Base-by-base conservation (phyloP, 352 stramenopile genomes). In the Phytophthora niederhauseri region DNA sequence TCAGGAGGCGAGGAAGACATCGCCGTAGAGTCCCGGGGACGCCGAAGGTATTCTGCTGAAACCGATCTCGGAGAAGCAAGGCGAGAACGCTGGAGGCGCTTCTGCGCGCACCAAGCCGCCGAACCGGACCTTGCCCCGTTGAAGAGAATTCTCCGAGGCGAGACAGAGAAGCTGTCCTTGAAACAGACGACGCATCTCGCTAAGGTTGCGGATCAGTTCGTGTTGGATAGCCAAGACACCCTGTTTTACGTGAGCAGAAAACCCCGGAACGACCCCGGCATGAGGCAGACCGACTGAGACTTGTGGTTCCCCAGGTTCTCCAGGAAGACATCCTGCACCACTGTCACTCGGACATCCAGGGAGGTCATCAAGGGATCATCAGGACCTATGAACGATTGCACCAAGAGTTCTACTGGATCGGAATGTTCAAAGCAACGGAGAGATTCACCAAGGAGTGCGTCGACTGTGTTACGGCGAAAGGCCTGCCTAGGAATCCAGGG, bases 341-440 rank as follows among this genome's bases (percentile, higher is more conserved):
- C 11, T 59, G 49, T 17, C 49, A 66, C 6, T 9, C 49, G 0
- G 22, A 66, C 17, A 46, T 73, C 22, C 26, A 68, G 30, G 36
- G 58, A 2, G 52, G 6, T 4, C 66, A 66, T n/a, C 52, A 60
- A 43, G 58, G 53, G 0, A 59, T 64, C 24, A 48, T 54, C 8
- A 19, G 53, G 54, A 60, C 62, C 2, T 70, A 64, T 15, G 43
- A 64, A 3, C 34, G 46, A 0, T 15, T 64, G 6, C 51, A 31
- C 17, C 4, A 5, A 6, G 46, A 50, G 22, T 65, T 43, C 11
- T 70, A 70, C 26, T 70, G 56, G 63, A 43, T 59, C 7, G 57
- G 50, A 0, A 51, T 70, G 55, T 58, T 60, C 17, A 52, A 38
- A 15, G 20, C 28, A 1, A 34, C 52, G 1, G 48, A 70, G n/a